phyloP scores from a whole-genome alignment of 129 eudicot genomes.

The Escallonia herrerae region DNA sequence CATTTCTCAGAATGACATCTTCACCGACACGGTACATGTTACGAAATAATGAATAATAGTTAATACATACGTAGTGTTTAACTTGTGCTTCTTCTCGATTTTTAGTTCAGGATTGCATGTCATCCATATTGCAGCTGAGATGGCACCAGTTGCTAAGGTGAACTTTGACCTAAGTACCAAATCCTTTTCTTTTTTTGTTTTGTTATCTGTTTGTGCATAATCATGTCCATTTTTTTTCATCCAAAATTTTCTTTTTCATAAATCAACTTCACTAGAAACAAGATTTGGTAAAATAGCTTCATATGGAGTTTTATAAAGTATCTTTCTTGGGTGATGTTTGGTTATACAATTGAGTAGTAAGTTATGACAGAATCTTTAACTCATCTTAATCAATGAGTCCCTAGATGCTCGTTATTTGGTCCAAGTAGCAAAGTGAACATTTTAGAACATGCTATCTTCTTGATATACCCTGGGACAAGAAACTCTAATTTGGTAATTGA shows the following conservation, averaged over 20 bases:
- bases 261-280: background rate
- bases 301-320: background rate
- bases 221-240: background rate
- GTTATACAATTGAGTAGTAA: background rate
- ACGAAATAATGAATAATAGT: slow-evolving; percentile 4
- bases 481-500: too few relatives aligned
- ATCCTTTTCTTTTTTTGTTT: background rate
- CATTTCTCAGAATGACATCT: slow-evolving; percentile 58
- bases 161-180: slow-evolving; percentile 1
- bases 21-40: slow-evolving; percentile 46
- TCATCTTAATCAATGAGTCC: background rate
- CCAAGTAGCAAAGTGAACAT: background rate
- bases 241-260: background rate
- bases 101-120: slow-evolving; percentile 79
- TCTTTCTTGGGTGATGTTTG: background rate
- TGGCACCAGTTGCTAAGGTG: slow-evolving; percentile 99
- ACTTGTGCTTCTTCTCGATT: slow-evolving; percentile 21
- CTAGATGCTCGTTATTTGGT: background rate
- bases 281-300: background rate
- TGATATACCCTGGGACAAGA: too few relatives aligned
- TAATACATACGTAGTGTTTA: slow-evolving; percentile 5
- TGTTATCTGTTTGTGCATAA: background rate
- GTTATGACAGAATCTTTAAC: background rate
- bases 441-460: too few relatives aligned
- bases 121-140: slow-evolving; percentile 95